Evolutionary conservation across 73 alveolate species (phyloP).

Genomic region (Tetrahymena elliotti): DNA sequence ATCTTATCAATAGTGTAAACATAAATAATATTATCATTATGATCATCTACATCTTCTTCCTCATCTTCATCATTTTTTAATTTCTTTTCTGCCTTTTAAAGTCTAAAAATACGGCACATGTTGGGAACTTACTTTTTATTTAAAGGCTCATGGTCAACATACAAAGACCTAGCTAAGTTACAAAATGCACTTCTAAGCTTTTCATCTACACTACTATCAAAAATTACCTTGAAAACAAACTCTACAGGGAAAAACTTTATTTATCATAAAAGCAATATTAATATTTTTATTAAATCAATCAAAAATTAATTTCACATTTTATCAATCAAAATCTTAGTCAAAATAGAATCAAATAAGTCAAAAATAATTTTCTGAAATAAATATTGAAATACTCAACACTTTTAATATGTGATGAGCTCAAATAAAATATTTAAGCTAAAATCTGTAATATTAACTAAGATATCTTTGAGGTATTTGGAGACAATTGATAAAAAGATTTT

Average conservation of each 20-base stretch:
- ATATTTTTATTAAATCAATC: no score
- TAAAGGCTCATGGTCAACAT: slow-evolving; percentile 38
- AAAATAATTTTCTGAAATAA: no score
- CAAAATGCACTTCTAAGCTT: slow-evolving; percentile 32
- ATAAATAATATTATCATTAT: background rate
- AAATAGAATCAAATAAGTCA: no score
- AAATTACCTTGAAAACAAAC: slow-evolving; percentile 10
- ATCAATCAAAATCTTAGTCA: no score
- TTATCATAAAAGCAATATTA: background rate
- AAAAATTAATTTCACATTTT: no score
- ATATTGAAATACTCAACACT: no score
- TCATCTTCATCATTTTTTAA: background rate
- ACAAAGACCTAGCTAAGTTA: slow-evolving; percentile 15
- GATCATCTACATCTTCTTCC: background rate
- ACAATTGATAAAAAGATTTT: no score
- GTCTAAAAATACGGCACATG: slow-evolving; percentile 13
- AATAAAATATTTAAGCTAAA: no score
- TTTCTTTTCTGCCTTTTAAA: background rate
- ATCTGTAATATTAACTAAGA: no score
- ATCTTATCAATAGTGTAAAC: background rate
- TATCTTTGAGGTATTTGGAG: no score
- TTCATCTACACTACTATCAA: background rate
- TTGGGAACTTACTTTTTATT: slow-evolving; percentile 31
- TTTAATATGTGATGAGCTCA: no score
- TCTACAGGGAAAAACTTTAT: slow-evolving; percentile 1